phyloP scores from a whole-genome alignment of 768 basidiomycete genomes.

The Boletus sp. region DNA sequence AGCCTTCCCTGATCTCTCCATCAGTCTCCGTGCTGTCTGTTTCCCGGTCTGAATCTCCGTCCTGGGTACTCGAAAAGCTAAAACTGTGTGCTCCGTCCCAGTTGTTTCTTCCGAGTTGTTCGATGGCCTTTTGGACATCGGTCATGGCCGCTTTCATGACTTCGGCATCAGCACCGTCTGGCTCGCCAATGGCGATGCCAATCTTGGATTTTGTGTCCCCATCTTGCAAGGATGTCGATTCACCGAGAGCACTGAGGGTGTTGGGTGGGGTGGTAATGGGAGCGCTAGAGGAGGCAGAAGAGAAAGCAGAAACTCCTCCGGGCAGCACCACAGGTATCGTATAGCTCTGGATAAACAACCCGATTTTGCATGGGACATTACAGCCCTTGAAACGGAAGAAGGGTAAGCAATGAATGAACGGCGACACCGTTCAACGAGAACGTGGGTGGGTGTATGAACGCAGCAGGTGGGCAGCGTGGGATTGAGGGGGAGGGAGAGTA shows the following conservation, averaged over 20 bases:
- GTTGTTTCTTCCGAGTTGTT: slow-evolving; percentile 68
- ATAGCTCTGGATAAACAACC: too few species aligned
- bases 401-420: slow-evolving; percentile 25
- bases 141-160: slow-evolving; percentile 88
- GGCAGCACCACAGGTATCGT: slow-evolving; percentile 60
- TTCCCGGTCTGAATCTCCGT: slow-evolving; percentile 46
- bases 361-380: slow-evolving; percentile 73
- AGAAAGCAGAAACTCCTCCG: slow-evolving; percentile 23
- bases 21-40: slow-evolving; percentile 51
- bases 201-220: slow-evolving; percentile 24
- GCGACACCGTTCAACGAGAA: slow-evolving; percentile 21
- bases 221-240: slow-evolving; percentile 35
- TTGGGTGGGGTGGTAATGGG: slow-evolving; percentile 21
- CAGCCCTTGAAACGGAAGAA: slow-evolving; percentile 57
- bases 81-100: slow-evolving; percentile 66
- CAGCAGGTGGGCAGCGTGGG: slow-evolving; percentile 9
- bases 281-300: slow-evolving; percentile 26
- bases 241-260: slow-evolving; percentile 44
- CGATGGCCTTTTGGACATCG: slow-evolving; percentile 88
- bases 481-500: neutral
- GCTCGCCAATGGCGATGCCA: slow-evolving; percentile 27
- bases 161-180: slow-evolving; percentile 40
- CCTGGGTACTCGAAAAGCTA: slow-evolving; percentile 71
- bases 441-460: slow-evolving; percentile 15
- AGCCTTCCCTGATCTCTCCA: slow-evolving; percentile 54